Percentiles rank a stretch among this genome's conserved stretches.
Conservation (phyloP, 2,329 filamentous ascomycete species). For the Verticillium dahliae region DNA sequence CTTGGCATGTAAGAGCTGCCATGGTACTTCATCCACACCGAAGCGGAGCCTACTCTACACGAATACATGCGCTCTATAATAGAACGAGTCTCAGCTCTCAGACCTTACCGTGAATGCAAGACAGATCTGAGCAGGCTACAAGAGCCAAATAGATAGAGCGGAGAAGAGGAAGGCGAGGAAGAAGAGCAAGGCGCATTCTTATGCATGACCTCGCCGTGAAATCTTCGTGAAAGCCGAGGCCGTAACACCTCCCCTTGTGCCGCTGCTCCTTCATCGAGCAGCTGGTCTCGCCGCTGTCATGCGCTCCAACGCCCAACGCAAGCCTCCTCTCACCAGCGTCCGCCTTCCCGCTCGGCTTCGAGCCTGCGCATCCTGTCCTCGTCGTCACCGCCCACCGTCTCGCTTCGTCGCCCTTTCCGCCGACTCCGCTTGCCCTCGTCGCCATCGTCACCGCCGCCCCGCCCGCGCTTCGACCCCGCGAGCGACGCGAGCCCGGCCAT, state of each 20-base stretch:
- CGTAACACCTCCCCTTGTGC: neutral
- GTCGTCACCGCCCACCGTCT: constrained; percentile 39
- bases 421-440: constrained; percentile 27
- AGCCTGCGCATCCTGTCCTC: constrained; percentile 48
- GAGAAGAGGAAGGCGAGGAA: neutral
- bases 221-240: neutral
- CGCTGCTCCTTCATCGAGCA: neutral
- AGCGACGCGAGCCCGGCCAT: constrained; percentile 47
- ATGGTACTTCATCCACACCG: neutral
- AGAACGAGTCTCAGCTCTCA: neutral
- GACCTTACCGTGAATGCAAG: neutral
- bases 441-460: constrained; percentile 33
- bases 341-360: constrained; percentile 54
- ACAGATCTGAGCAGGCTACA: neutral
- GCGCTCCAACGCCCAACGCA: neutral
- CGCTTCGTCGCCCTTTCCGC: constrained; percentile 42
- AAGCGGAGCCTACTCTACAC: neutral
- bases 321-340: constrained; percentile 35
- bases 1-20: neutral
- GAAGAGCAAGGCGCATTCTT: too few species aligned
- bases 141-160: neutral
- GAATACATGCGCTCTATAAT: neutral
- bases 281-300: neutral
- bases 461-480: constrained; percentile 40
- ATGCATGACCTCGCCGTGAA: neutral